phyloP scores from a whole-genome alignment of 495 filamentous ascomycete genomes.

The Bombardia bombarda region DNA sequence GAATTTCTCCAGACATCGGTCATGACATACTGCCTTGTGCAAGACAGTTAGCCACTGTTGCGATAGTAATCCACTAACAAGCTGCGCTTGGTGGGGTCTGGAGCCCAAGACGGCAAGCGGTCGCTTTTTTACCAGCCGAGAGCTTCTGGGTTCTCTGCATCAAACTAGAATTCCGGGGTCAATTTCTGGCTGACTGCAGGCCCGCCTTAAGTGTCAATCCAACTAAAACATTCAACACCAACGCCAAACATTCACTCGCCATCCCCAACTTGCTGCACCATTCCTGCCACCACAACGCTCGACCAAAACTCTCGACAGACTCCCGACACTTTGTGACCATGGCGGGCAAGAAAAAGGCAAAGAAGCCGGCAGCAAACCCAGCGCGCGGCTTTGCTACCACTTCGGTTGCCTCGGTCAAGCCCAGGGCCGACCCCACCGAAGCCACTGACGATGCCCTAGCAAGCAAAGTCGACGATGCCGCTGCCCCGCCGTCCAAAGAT shows the following conservation, averaged over 20 bases:
- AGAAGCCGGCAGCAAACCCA: constrained; percentile 75
- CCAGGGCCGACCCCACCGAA: constrained; percentile 34
- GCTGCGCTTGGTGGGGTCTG: too few relatives aligned
- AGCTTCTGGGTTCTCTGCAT: constrained; percentile 1
- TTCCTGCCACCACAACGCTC: background rate
- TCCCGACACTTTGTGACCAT: constrained; percentile 32
- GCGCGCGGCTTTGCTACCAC: constrained; percentile 88
- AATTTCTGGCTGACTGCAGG: background rate
- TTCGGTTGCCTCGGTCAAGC: constrained; percentile 69
- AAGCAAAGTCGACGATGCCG: constrained; percentile 17
- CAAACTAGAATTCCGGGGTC: background rate
- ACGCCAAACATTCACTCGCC: background rate
- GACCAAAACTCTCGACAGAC: background rate
- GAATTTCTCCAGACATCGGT: too few relatives aligned
- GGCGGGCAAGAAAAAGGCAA: constrained; percentile 83
- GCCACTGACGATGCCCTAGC: constrained; percentile 24
- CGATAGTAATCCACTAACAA: too few relatives aligned
- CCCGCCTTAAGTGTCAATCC: constrained; percentile 1
- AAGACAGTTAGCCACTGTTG: too few relatives aligned
- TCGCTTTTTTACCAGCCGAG: constrained; percentile 13
- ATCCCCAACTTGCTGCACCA: background rate
- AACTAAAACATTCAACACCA: background rate
- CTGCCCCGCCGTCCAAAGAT: constrained; percentile 26
- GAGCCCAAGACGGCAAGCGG: constrained; percentile 25
- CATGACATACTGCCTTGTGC: too few relatives aligned